These are phyloP conservation scores for Solanum hybrid DNA, from an alignment of 305 asterid genomes.

Conservation along the genomic window DNA sequence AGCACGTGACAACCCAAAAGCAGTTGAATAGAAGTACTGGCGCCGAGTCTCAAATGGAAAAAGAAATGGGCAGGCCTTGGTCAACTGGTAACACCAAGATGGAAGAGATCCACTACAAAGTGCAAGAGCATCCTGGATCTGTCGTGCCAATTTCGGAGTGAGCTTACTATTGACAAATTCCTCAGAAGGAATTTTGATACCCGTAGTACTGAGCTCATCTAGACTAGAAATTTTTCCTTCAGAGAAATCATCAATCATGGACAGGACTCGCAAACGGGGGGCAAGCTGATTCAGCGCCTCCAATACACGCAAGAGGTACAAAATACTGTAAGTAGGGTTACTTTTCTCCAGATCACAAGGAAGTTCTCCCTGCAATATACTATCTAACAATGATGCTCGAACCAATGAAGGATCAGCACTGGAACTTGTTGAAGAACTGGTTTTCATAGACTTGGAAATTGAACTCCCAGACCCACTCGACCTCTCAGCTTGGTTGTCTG, in stretches of 20 bases:
- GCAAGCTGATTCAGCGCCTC: constrained; percentile 95
- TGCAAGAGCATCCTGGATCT: constrained; percentile 96
- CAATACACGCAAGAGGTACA: constrained; percentile 74
- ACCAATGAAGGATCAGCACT: constrained; percentile 28
- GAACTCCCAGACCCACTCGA: constrained; percentile 43
- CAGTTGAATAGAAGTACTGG: constrained; percentile 96
- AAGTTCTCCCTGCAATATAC: constrained; percentile 89
- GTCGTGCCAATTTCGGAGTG: constrained; percentile 95
- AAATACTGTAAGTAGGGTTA: constrained; percentile 77
- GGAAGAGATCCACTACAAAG: constrained; percentile 96
- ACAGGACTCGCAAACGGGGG: constrained; percentile 58
- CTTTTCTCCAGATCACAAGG: constrained; percentile 88
- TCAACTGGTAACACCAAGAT: constrained; percentile 95
- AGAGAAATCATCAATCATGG: constrained; percentile 51
- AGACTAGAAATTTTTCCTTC: constrained; percentile 58
- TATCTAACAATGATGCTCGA: constrained; percentile 65
- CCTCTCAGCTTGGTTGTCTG: constrained; percentile 61
- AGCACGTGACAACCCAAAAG: constrained; percentile 95
- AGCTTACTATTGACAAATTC: constrained; percentile 79
- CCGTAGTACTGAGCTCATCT: constrained; percentile 36
- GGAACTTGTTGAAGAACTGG: constrained; percentile 35
- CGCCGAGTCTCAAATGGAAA: constrained; percentile 97
- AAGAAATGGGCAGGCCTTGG: constrained; percentile 93
- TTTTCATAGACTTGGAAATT: constrained; percentile 50
- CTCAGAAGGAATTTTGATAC: constrained; percentile 48